Evolutionary conservation across 2,329 filamentous ascomycete genomes (phyloP).

Genomic region (Westerdykella ornata): DNA sequence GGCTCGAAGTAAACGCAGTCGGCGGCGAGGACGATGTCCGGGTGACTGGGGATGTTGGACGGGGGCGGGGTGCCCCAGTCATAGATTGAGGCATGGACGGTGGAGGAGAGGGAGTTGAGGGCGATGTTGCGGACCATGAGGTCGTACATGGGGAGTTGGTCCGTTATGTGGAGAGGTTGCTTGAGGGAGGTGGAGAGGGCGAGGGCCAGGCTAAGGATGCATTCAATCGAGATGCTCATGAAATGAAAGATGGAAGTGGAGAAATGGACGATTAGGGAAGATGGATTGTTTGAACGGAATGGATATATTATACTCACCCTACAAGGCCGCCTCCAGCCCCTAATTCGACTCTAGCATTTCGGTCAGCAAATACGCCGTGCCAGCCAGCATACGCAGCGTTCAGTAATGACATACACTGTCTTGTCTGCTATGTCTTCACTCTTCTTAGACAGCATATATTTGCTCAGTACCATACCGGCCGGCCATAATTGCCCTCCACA

Average conservation of each 20-base stretch:
- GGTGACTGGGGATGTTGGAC: slow-evolving; percentile 46
- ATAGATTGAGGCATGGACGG: slow-evolving; percentile 62
- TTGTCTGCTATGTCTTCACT: slow-evolving; percentile 56
- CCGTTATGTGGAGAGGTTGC: slow-evolving; percentile 68
- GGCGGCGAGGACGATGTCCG: slow-evolving; percentile 82
- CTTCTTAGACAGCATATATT: slow-evolving; percentile 75
- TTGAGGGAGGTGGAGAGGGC: slow-evolving; percentile 50
- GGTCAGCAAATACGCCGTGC: slow-evolving; percentile 10
- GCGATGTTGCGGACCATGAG: slow-evolving; percentile 82
- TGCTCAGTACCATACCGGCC: slow-evolving; percentile 78
- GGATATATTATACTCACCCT: slow-evolving; percentile 39
- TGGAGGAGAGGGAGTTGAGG: slow-evolving; percentile 64
- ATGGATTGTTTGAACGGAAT: too few relatives aligned
- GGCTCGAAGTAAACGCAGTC: slow-evolving; percentile 98
- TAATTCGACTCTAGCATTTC: slow-evolving; percentile 64
- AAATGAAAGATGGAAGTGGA: background rate
- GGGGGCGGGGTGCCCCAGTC: slow-evolving; percentile 60
- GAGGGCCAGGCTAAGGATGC: slow-evolving; percentile 47
- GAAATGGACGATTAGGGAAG: background rate
- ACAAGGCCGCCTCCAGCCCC: slow-evolving; percentile 89
- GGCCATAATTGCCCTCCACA: slow-evolving; percentile 95
- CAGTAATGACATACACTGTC: slow-evolving; percentile 59
- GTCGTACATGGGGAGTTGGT: slow-evolving; percentile 76
- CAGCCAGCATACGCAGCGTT: slow-evolving; percentile 6
- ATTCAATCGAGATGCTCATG: background rate